phyloP scores from a whole-genome alignment of 1,284 basidiomycete genomes.

The Ganoderma meredithae region DNA sequence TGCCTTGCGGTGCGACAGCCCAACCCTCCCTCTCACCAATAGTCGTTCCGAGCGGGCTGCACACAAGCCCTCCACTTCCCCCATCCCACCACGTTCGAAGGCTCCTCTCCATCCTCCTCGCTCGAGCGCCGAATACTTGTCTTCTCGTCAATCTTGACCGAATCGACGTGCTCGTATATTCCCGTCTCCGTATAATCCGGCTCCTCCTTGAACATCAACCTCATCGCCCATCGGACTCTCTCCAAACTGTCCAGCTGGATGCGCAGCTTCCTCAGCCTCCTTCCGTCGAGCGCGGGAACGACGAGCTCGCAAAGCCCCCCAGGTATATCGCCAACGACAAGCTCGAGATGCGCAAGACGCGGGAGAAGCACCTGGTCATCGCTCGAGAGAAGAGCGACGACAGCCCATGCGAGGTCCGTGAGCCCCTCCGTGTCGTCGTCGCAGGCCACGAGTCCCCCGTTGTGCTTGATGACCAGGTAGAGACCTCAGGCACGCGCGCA shows the following conservation, averaged over 20 bases:
- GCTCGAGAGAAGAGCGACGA: background rate
- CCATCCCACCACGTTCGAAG: background rate
- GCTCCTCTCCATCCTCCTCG: background rate
- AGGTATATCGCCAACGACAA: background rate
- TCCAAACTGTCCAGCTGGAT: background rate
- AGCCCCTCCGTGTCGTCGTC: background rate
- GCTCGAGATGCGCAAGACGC: background rate
- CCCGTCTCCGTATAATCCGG: background rate
- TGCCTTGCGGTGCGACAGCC: background rate
- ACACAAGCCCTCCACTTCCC: background rate
- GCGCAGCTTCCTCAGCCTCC: background rate
- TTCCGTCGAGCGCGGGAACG: background rate
- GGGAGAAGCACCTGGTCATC: background rate
- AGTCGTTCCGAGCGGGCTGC: background rate
- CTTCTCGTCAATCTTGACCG: background rate
- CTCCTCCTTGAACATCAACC: background rate
- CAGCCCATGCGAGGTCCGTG: background rate
- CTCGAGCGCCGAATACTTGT: too few species aligned
- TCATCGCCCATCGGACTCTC: background rate
- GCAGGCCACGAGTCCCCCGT: too few species aligned
- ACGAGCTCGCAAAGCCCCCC: background rate
- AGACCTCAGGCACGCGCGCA: background rate
- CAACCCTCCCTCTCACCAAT: background rate
- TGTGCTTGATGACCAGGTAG: background rate
- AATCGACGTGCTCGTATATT: background rate